Percentiles rank a stretch among this genome's conserved stretches.
Evolutionary conservation across 2,329 filamentous ascomycete species (phyloP).

Genomic region (Cryphonectria japonica): DNA sequence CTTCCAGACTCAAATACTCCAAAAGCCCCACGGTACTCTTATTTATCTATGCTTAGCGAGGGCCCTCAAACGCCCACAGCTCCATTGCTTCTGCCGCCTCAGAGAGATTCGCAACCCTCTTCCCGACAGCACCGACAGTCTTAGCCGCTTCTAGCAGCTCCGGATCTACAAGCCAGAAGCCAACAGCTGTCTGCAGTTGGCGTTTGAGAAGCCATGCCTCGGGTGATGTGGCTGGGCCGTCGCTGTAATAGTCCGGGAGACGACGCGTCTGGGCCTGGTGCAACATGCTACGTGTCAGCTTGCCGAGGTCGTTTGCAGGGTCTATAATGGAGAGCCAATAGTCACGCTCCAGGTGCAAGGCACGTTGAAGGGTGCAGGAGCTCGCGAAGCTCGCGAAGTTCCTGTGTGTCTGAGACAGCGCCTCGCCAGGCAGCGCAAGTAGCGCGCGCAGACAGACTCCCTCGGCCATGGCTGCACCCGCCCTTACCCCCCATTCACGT

Average conservation of each 20-base stretch:
- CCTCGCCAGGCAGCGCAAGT: neutral
- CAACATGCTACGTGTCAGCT: neutral
- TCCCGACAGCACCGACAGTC: neutral
- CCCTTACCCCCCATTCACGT: neutral
- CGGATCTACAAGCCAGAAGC: conserved; percentile 19
- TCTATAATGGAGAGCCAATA: conserved; percentile 6
- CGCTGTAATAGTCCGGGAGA: neutral
- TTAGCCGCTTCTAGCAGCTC: conserved; percentile 6
- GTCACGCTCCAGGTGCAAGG: neutral
- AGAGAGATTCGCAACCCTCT: too few species aligned
- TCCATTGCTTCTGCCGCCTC: too few species aligned
- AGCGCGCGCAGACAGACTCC: neutral
- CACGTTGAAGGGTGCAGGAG: neutral
- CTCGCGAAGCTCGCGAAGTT: too few species aligned
- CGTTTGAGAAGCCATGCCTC: conserved; percentile 11
- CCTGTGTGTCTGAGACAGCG: neutral
- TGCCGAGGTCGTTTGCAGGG: neutral
- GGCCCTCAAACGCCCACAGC: too few species aligned
- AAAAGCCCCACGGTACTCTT: too few species aligned
- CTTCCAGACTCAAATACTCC: too few species aligned
- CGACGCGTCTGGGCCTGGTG: neutral
- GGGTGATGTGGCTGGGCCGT: neutral
- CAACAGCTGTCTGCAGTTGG: conserved; percentile 11
- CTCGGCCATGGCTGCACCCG: neutral
- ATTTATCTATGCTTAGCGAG: too few species aligned